Evolutionary conservation across 352 stramenopile genomes (phyloP), one percentile per base, ranked within the genome.

Genomic region (Phytophthora agathidicida): DNA sequence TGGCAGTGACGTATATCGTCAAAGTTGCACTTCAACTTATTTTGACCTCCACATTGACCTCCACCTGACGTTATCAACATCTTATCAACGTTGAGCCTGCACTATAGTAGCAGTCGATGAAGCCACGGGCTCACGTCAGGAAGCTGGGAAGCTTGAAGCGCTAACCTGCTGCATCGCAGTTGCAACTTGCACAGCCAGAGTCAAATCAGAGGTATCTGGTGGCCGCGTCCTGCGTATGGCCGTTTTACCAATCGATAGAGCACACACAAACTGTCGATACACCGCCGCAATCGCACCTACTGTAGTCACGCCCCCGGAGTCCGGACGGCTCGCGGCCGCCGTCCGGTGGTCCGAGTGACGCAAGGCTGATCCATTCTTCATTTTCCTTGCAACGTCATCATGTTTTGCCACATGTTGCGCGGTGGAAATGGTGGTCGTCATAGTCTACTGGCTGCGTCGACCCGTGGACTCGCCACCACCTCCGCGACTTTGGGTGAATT

Each of bases 401-500:
- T 64, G 59, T 38, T 68, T 28, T 44, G 43, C 26, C 59, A 53
- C 28, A 26, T 44, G 5, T 24, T 58, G 45, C 55, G 28, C 28
- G 3, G 14, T 17, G 19, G 31, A 42, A 51, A 38, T 27, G 20
- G 22, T 35, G 46, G 3, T 46, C 16, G 30, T 31, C 38, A 27
- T 7, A 7, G 23, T 10, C 6, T 35, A 3, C 26, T 26, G 3
- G 32, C 28, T 16, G 17, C 47, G 37, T 19, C 57, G 16, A 24
- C 43, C 6, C 68, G 71, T 46, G 60, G 56, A 8, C 49, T 82
- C 49, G 63, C 68, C 38, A 65, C 64, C 19, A 65, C 64, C 19
- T 43, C 61, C n/a, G 24, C 46, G 1, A 23, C 47, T 3, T 63
- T 53, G 3, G 28, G 59, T 22, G 77, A 85, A 50, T 91, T 78